phyloP scores from a whole-genome alignment of 768 basidiomycete genomes.

The Hygrocybe coccinea region DNA sequence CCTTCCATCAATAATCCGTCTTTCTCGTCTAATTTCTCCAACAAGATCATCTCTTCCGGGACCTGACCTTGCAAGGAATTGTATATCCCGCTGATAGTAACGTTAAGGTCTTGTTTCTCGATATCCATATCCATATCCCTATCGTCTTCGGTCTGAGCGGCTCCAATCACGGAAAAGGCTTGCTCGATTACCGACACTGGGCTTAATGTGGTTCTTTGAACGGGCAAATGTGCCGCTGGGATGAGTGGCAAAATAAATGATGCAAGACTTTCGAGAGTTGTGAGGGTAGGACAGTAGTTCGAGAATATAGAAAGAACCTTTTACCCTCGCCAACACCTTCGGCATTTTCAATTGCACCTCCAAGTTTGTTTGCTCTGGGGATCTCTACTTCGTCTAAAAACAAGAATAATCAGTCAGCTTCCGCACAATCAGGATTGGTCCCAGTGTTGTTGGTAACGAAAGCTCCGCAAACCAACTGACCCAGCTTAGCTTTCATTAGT shows the following conservation, averaged over 20 bases:
- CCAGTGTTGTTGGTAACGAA: too few relatives aligned
- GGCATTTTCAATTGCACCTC: conserved; percentile 29
- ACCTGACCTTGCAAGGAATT: conserved; percentile 21
- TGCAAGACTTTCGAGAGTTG: not conserved
- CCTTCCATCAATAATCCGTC: conserved; percentile 52
- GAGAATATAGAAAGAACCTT: not conserved
- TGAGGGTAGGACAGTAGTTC: not conserved
- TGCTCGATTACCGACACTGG: conserved; percentile 23
- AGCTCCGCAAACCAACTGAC: conserved; percentile 29
- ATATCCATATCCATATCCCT: not conserved
- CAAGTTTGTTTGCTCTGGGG: conserved; percentile 47
- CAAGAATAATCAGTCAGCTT: not conserved
- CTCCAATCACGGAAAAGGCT: conserved; percentile 17
- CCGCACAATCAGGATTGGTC: too few relatives aligned
- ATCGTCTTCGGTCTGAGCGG: conserved; percentile 1
- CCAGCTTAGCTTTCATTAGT: conserved; percentile 45
- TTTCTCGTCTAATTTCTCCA: conserved; percentile 50
- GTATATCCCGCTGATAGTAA: conserved; percentile 33
- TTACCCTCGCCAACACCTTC: conserved; percentile 23
- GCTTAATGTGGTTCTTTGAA: not conserved
- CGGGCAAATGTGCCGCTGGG: not conserved
- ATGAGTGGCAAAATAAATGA: not conserved
- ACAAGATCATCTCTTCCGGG: conserved; percentile 40
- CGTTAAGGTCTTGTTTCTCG: conserved; percentile 28
- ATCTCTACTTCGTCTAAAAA: conserved; percentile 48